Conservation (phyloP, 768 basidiomycete species). For the Suillus weaverae region DNA sequence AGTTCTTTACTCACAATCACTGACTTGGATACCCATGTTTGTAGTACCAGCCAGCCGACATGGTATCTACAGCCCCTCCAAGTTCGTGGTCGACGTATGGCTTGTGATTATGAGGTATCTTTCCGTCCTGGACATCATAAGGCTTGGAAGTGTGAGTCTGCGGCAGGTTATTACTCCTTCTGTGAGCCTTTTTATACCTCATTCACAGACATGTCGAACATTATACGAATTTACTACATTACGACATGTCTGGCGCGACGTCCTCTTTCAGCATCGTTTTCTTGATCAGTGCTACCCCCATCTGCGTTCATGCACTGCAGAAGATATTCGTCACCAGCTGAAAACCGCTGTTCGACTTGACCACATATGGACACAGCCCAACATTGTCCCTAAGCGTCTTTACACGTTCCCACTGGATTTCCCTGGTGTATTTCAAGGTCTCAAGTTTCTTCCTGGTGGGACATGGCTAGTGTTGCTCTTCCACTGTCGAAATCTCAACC, state of each 20-base stretch:
- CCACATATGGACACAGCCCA: background rate
- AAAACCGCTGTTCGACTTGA: slow-evolving; percentile 17
- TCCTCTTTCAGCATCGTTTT: slow-evolving; percentile 25
- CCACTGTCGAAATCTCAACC: slow-evolving; percentile 31
- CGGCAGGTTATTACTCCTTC: background rate
- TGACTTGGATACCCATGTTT: background rate
- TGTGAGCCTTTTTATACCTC: background rate
- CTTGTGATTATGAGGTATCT: slow-evolving; percentile 29
- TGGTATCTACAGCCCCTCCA: background rate
- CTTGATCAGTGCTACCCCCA: slow-evolving; percentile 26
- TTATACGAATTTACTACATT: slow-evolving; percentile 25
- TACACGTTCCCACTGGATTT: slow-evolving; percentile 31
- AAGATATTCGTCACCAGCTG: slow-evolving; percentile 25
- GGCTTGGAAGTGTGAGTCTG: slow-evolving; percentile 27
- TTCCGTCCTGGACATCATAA: slow-evolving; percentile 25
- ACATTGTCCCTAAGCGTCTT: background rate
- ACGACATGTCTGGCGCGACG: slow-evolving; percentile 28
- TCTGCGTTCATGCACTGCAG: slow-evolving; percentile 19
- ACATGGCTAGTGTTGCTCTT: slow-evolving; percentile 33
- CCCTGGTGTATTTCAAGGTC: slow-evolving; percentile 31
- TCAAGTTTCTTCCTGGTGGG: slow-evolving; percentile 30
- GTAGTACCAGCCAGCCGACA: background rate
- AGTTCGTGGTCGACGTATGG: slow-evolving; percentile 30
- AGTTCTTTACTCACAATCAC: background rate
- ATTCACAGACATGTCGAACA: slow-evolving; percentile 24